Base-by-base conservation (phyloP, 2,329 filamentous ascomycete genomes). In the Graphilbum fragrans region DNA sequence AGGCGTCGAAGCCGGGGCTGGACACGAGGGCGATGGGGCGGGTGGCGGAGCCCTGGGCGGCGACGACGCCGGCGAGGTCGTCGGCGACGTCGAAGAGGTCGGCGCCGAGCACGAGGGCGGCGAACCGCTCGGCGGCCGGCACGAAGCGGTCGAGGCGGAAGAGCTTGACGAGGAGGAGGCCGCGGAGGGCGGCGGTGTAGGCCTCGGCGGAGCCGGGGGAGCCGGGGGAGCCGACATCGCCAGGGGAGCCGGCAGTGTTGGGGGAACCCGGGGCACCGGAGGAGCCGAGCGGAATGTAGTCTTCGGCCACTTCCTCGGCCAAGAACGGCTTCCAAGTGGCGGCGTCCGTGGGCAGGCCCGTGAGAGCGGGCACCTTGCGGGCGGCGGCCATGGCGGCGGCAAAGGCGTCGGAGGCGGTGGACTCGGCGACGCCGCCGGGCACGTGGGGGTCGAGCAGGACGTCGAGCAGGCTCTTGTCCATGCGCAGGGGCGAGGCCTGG, bases 81-180 rank as follows among this genome's bases (percentile, higher is more conserved):
- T 90, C 86, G 38, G 80, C 81, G 37, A 84, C 75, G 50, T 95
- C 86, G 43, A 94, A 80, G 37, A 96, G 72, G 38, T 80, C 79
- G 37, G 77, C 65, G 7, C 90, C 90, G 58, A 98, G 95, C 5
- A 96, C 86, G 8, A 80, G 72, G 10, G 75, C 74, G 25, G 94
- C 85, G 53, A 98, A 94, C n/a, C 80, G 79, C 62, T 98, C 88
- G 1, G 88, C 88, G 16, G 83, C 78, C 14, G 93, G 92, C 14
- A 98, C 85, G 53, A 98, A 94, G 34, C 93, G 80, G 58, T 98
- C 92, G 52, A 96, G 80, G 45, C 93, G 83, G 74, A 94, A 94
- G 17, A 96, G 69, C 62, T 96, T 98, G 62, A 98, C 75, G 16
- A 98, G 71, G 7, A 98, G 68, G 41, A 98, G 74, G n/a, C 86